Base-by-base conservation (phyloP, 306 rosid genomes). In the Medicago lupulina region DNA sequence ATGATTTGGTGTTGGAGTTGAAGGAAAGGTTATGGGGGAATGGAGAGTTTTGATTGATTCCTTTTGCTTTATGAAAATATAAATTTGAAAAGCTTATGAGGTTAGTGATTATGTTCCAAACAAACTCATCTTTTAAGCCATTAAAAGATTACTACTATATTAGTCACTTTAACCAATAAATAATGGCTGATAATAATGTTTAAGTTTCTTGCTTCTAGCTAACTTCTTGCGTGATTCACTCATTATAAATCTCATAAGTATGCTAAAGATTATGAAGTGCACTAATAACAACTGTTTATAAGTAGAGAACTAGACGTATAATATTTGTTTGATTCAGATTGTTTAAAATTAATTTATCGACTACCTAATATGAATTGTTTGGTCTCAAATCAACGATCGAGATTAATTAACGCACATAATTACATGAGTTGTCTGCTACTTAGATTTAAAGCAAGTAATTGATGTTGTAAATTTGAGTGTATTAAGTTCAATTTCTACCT, bases 21-120 rank as follows among this genome's bases (percentile, higher is more conserved):
- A 64, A 75, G 67, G 18, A 14, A 19, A 9, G 11, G 16, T 38
- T n/a, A 74, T 17, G 68, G 44, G 47, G 8, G 50, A 57, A 40
- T 66, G 47, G 70, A 71, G 80, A 60, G 73, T 69, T 87, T 76
- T 61, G 82, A 67, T 67, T 67, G 71, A 80, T 85, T 76, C 15
- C 87, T 79, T 78, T 75, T 58, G 83, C 84, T 79, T 83, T 87
- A 54, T 67, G 78, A 69, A 77, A 75, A 51, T 68, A 39, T 9
- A 28, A 50, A 59, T 21, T 47, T 11, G 69, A 18, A 63, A 81
- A 69, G 83, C 4, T 55, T 14, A 23, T 17, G 17, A 8, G 81
- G 17, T 60, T 47, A 41, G 49, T 70, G 81, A 58, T 50, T 51
- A 40, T 55, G 79, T 8, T 44, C 18, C 13, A 4, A 66, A 9